phyloP scores from a whole-genome alignment of 2,329 filamentous ascomycete species.

The Ramularia endophylla region DNA sequence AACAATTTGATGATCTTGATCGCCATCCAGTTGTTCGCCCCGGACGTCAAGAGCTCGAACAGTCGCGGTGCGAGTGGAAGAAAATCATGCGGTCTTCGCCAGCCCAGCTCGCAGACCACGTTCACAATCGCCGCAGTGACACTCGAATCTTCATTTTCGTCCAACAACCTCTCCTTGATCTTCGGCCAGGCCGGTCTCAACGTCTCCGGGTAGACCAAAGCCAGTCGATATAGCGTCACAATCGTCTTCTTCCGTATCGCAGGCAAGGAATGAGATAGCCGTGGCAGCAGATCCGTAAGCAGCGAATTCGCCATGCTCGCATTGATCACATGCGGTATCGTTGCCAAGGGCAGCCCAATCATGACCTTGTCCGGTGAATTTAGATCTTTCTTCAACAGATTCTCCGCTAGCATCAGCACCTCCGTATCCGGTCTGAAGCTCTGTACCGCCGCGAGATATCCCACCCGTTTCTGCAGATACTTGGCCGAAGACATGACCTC shows the following conservation, averaged over 20 bases:
- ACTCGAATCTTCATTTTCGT: constrained; percentile 81
- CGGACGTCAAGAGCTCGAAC: constrained; percentile 86
- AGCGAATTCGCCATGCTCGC: constrained; percentile 87
- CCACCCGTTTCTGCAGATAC: constrained; percentile 90
- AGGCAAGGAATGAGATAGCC: constrained; percentile 78
- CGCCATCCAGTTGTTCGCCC: constrained; percentile 99
- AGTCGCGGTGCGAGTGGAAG: constrained; percentile 83
- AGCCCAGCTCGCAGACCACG: constrained; percentile 91
- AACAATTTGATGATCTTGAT: constrained; percentile 99
- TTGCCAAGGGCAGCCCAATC: constrained; percentile 78
- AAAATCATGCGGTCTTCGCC: constrained; percentile 90
- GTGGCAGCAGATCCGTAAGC: constrained; percentile 76
- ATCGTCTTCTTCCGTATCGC: constrained; percentile 92
- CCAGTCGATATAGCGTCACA: constrained; percentile 86
- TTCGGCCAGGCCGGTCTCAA: constrained; percentile 91
- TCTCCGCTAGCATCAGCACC: constrained; percentile 95
- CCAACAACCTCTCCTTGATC: constrained; percentile 89
- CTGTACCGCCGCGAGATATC: constrained; percentile 91
- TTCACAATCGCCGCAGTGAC: constrained; percentile 96
- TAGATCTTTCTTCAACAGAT: constrained; percentile 92
- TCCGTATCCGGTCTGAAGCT: constrained; percentile 95
- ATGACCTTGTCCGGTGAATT: constrained; percentile 64
- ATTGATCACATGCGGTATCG: constrained; percentile 92
- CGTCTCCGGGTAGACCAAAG: constrained; percentile 94
- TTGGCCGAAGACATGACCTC: constrained; percentile 98